These are phyloP conservation scores for Jackrogersella minutella DNA, from an alignment of 495 filamentous ascomycete genomes.

Conservation along the genomic window DNA sequence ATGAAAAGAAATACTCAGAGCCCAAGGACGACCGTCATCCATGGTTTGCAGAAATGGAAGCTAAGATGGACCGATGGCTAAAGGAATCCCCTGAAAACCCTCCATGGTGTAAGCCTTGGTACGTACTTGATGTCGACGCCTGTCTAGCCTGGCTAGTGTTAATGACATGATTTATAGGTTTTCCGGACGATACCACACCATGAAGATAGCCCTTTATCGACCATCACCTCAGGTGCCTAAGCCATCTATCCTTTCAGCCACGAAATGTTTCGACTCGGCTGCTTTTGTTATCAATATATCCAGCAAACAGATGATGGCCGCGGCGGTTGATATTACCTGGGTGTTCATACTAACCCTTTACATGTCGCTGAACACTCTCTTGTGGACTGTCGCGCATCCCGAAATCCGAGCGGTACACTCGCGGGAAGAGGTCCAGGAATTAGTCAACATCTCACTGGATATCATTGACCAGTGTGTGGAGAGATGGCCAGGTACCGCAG, in stretches of 20 bases:
- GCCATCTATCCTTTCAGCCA: slow-evolving; percentile 76
- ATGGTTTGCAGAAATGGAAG: slow-evolving; percentile 84
- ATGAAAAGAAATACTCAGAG: slow-evolving; percentile 76
- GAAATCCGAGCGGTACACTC: slow-evolving; percentile 76
- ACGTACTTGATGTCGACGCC: slow-evolving; percentile 24
- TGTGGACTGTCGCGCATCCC: slow-evolving; percentile 82
- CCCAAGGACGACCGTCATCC: slow-evolving; percentile 79
- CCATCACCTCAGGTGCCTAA: slow-evolving; percentile 90
- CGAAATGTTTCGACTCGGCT: slow-evolving; percentile 81
- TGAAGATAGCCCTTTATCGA: slow-evolving; percentile 82
- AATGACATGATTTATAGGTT: slow-evolving; percentile 66
- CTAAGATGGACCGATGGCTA: slow-evolving; percentile 77
- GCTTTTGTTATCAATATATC: slow-evolving; percentile 80
- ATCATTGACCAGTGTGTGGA: slow-evolving; percentile 76
- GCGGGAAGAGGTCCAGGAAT: slow-evolving; percentile 73
- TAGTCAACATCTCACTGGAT: slow-evolving; percentile 75
- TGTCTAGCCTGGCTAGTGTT: not conserved
- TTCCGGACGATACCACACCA: slow-evolving; percentile 76
- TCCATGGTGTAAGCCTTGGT: slow-evolving; percentile 63
- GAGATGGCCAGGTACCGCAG: slow-evolving; percentile 87
- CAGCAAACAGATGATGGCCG: slow-evolving; percentile 74
- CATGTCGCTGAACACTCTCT: slow-evolving; percentile 83
- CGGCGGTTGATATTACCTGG: slow-evolving; percentile 86
- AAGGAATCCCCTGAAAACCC: slow-evolving; percentile 55
- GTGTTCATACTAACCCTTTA: slow-evolving; percentile 87